Base-by-base conservation (phyloP, 257 asterid species). In the Fraxinus americana region DNA sequence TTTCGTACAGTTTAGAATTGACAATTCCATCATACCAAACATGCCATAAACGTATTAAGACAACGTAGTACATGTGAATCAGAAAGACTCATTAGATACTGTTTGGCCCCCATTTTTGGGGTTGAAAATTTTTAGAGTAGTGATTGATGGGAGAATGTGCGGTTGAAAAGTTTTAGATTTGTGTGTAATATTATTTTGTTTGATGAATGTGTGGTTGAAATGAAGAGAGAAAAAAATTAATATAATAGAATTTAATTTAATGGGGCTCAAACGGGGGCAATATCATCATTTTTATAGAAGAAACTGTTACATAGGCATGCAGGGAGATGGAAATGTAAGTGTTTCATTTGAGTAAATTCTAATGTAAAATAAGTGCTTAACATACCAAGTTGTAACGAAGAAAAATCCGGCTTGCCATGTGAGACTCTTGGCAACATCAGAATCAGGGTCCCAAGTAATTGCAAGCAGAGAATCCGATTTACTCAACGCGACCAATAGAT, bases 321-420 rank as follows among this genome's bases (percentile, higher is more conserved):
- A 14, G n/a, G 57, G 0, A 48, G 57, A 48, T 13, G n/a, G 6
- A 48, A 48, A 48, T 16, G 1, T 13, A 48, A 48, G 6, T 13
- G 14, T 48, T 48, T 48, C 57, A 6, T 48, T 3, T 4, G 19
- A 48, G n/a, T 48, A 14, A 48, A 14, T 48, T 48, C n/a, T 3
- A 48, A 1, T 14, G 57, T 14, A 48, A 48, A 48, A 48, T 48
- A 48, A 57, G 67, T 21, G 8, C 29, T 19, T 19, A 2, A 43
- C 45, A 2, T 89, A 94, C 98, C 99, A 94, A 4, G 98, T 88
- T 25, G 98, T 50, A 27, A 91, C 77, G 77, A 90, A 94, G 92
- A 92, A 92, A 68, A 89, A 86, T 3, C 96, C 97, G 19, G 96
- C 98, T 81, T 90, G 96, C 85, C 94, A 87, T 0, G 93, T 81